Evolutionary conservation across 148 eudicot species (phyloP).

Genomic region (Rhododendron molle): DNA sequence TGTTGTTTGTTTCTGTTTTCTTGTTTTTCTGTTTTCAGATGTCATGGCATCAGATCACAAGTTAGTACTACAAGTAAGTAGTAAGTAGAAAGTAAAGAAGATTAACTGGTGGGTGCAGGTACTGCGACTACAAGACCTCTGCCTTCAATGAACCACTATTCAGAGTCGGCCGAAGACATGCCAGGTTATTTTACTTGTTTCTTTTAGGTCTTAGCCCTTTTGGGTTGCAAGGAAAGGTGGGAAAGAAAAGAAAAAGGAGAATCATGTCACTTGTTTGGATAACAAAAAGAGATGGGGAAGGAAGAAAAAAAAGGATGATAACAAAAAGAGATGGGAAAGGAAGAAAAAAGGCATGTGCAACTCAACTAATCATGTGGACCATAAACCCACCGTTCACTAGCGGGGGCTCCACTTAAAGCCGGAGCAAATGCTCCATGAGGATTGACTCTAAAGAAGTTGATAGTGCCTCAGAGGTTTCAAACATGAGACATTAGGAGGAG

Average conservation of each 20-base stretch:
- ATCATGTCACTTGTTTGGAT: not conserved
- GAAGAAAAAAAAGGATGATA: not conserved
- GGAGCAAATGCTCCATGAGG: not conserved
- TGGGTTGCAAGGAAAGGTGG: not conserved
- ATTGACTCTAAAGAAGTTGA: not conserved
- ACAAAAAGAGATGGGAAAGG: not conserved
- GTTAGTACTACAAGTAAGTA: too few species aligned
- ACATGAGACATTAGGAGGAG: too few species aligned
- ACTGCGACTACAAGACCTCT: conserved; percentile 64
- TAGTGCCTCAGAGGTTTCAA: not conserved
- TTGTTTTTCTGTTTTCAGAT: not conserved
- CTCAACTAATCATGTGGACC: not conserved
- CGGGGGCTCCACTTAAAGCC: not conserved
- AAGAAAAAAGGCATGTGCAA: not conserved
- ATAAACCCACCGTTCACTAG: too few species aligned
- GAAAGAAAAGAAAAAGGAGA: not conserved
- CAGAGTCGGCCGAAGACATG: conserved; percentile 53
- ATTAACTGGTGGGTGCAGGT: conserved; percentile 31
- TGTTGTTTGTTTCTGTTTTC: not conserved
- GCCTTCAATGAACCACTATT: conserved; percentile 54
- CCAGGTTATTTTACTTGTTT: conserved; percentile 35
- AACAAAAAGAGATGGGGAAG: not conserved
- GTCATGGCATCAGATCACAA: not conserved
- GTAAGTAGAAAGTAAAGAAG: not conserved
- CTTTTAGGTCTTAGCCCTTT: not conserved